phyloP scores from a whole-genome alignment of 768 basidiomycete genomes.

The Auricularia auricula-judae region DNA sequence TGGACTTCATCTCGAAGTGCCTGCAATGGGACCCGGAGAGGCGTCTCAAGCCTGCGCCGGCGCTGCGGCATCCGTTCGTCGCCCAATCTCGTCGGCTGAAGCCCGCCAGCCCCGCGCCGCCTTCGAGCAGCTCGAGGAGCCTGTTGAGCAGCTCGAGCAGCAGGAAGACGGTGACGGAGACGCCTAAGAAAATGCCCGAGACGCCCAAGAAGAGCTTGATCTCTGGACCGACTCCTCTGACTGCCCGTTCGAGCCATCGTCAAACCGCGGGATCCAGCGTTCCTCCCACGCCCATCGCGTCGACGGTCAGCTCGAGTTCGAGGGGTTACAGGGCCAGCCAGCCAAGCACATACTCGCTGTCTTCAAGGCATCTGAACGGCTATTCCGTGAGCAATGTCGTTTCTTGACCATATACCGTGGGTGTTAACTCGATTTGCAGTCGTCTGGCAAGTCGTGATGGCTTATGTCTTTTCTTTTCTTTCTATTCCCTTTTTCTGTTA shows the following conservation, averaged over 20 bases:
- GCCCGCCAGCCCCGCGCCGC: constrained; percentile 28
- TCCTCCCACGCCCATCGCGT: constrained; percentile 6
- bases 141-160: constrained; percentile 22
- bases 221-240: constrained; percentile 78
- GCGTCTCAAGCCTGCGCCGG: constrained; percentile 86
- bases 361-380: background rate
- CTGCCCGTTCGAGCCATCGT: constrained; percentile 39
- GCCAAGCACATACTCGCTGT: background rate
- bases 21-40: constrained; percentile 98
- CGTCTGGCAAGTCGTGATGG: background rate
- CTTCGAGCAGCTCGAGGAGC: constrained; percentile 39
- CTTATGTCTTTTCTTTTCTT: background rate
- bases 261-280: constrained; percentile 2
- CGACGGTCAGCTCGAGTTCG: background rate
- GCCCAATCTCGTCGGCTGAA: constrained; percentile 47
- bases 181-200: constrained; percentile 31
- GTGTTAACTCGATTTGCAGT: background rate
- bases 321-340: background rate
- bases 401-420: background rate
- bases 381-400: background rate
- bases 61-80: constrained; percentile 85
- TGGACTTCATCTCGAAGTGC: constrained; percentile 96
- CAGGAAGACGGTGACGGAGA: constrained; percentile 24
- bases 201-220: constrained; percentile 88
- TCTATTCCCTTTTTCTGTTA: background rate